Percentiles rank a stretch among this genome's conserved stretches.
These are phyloP conservation scores for Calonectria leucothoes DNA, from an alignment of 2,329 filamentous ascomycete species.

Conservation along the genomic window DNA sequence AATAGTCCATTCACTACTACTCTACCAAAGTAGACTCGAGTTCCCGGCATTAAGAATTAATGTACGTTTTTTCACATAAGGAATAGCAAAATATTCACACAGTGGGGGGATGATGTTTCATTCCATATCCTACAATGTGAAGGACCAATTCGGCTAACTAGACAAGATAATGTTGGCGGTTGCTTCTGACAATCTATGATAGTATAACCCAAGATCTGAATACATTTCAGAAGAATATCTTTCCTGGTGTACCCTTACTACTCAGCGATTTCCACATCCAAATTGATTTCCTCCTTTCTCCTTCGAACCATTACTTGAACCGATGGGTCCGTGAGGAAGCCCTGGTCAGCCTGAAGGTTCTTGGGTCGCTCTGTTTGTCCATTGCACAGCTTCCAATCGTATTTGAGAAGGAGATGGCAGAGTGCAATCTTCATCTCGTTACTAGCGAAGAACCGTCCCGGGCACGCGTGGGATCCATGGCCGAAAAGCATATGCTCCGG, in stretches of 20 bases:
- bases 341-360: constrained; percentile 3
- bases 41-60: too few species aligned
- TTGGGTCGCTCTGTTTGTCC: constrained; percentile 1
- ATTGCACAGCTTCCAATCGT: constrained; percentile 56
- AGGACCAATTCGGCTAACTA: neutral
- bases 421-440: constrained; percentile 64
- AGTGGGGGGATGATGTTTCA: neutral
- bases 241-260: too few species aligned
- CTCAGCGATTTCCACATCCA: neutral
- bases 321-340: neutral
- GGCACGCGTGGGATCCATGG: constrained; percentile 63
- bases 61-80: neutral
- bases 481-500: constrained; percentile 62
- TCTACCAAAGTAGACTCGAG: too few species aligned
- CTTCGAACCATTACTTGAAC: neutral
- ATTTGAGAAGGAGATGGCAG: constrained; percentile 59
- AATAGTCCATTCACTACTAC: too few species aligned
- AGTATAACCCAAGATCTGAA: neutral
- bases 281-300: constrained; percentile 6
- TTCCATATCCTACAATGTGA: neutral
- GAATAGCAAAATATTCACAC: neutral
- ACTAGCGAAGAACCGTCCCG: constrained; percentile 64
- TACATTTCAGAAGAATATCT: accelerated
- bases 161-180: neutral
- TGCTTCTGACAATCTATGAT: neutral